phyloP scores from a whole-genome alignment of 441 rosid species.

The Jatropha multifida region DNA sequence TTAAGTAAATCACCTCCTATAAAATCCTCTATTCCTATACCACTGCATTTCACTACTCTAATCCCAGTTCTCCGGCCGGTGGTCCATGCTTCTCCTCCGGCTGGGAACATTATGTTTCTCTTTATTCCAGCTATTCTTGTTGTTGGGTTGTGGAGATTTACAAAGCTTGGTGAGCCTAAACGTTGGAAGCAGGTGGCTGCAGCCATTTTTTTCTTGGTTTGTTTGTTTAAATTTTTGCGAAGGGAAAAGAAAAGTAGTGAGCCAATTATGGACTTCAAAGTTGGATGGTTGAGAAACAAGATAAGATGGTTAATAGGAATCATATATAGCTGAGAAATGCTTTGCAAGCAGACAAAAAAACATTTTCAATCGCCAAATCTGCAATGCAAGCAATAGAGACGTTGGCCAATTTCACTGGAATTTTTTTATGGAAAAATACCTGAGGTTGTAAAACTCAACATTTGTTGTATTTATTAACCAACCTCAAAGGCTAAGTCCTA shows the following conservation, averaged over 20 bases:
- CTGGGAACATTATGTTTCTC: background rate
- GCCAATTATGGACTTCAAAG: background rate
- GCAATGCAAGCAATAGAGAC: background rate
- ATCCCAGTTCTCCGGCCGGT: background rate
- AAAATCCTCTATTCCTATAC: slow-evolving; percentile 54
- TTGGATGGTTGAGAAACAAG: slow-evolving; percentile 41
- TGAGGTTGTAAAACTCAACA: no score
- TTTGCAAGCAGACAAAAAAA: background rate
- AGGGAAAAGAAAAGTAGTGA: background rate
- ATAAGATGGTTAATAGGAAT: slow-evolving; percentile 23
- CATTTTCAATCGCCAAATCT: background rate
- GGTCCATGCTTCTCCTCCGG: background rate
- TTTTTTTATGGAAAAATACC: no score
- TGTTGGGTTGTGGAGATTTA: slow-evolving; percentile 17
- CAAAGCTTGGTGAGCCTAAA: slow-evolving; percentile 10
- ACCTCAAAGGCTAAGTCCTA: no score
- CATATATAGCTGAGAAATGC: background rate
- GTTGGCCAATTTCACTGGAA: no score
- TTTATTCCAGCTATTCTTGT: background rate
- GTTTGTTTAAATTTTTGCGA: background rate
- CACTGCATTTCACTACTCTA: slow-evolving; percentile 37
- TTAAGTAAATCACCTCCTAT: slow-evolving; percentile 80
- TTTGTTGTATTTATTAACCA: no score
- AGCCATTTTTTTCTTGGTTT: slow-evolving; percentile 25
- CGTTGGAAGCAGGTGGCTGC: slow-evolving; percentile 25